Conservation (phyloP, 1,284 basidiomycete species). For the Malassezia furfur region DNA sequence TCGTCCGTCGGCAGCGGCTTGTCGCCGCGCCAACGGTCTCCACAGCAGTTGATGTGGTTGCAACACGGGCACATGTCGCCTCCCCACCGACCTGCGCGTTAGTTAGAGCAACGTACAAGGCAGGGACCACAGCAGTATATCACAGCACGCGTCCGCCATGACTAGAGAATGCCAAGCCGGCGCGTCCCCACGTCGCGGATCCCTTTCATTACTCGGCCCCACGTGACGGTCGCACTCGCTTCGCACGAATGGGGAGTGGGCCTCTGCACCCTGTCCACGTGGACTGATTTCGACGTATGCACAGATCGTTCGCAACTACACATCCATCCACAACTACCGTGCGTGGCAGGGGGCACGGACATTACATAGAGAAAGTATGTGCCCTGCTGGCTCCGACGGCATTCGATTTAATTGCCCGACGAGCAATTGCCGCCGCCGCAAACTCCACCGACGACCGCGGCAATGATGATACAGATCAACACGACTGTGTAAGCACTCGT, state of each 20-base stretch:
- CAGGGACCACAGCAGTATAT: background rate
- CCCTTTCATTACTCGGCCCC: too few species aligned
- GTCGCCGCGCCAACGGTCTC: conserved; percentile 3
- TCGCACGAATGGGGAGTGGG: too few species aligned
- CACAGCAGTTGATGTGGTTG: conserved; percentile 5
- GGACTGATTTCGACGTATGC: too few species aligned
- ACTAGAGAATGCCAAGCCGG: too few species aligned
- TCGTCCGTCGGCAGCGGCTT: conserved; percentile 10
- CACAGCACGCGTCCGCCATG: background rate
- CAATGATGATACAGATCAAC: conserved; percentile 33
- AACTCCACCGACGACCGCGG: conserved; percentile 27
- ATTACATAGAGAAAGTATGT: too few species aligned
- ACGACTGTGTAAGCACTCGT: conserved; percentile 18
- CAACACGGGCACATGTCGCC: conserved; percentile 6
- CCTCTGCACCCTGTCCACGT: too few species aligned
- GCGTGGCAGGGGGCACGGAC: too few species aligned
- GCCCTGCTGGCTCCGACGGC: too few species aligned
- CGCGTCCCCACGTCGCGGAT: too few species aligned
- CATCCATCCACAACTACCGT: too few species aligned
- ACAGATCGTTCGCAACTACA: too few species aligned
- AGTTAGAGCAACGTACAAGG: conserved; percentile 1
- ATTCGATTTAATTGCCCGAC: background rate
- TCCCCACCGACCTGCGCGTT: background rate
- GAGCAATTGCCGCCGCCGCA: conserved; percentile 21
- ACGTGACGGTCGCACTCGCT: too few species aligned